Base-by-base conservation (phyloP, 176 grass and related monocot species). In the Echinochloa phyllopogon region DNA sequence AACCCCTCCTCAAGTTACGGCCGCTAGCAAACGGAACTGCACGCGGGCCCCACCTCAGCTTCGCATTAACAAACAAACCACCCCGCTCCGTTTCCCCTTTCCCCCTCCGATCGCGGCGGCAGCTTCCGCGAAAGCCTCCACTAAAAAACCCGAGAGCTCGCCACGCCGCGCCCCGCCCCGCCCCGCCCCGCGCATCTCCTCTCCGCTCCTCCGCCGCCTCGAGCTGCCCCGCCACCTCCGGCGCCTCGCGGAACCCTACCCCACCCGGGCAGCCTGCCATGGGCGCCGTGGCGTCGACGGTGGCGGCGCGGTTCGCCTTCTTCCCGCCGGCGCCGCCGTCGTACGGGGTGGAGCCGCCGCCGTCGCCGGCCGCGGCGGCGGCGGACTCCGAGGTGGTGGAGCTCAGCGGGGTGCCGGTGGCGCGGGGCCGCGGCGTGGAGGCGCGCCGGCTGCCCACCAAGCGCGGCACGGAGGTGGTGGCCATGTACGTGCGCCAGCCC, bases 301-400 rank as follows among this genome's bases (percentile, higher is more conserved):
- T 96, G 83, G 91, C 94, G 57, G 91, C 94, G 75, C 89, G 89
- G 62, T 91, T 96, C 82, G 94, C 94, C 20, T 96, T 96, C 88
- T 96, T 96, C 84, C 91, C 94, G 51, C 94, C 94, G 36, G 65
- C 91, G 24, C 94, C 94, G 74, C 94, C 94, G 13, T 96, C 91
- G 57, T 96, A 96, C 87, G 88, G 86, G 36, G 84, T 96, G 45
- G 90, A 89, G 84, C 50, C 83, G 27, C 82, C 71, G 63, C 77
- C 88, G 20, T 66, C 79, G 15, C 84, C 84, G 6, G 84, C 72
- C 0, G 84, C 73, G 0, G 78, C 73, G 0, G 88, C 88, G 25
- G 64, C 64, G 18, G 82, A 84, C 84, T 82, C 84, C 24, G 87
- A 68, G 36, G 65, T 90, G 38, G 73, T 95, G 70, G 88, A 93